Evolutionary conservation across 2,329 filamentous ascomycete genomes (phyloP).

Genomic region (Gliomastix tumulicola): DNA sequence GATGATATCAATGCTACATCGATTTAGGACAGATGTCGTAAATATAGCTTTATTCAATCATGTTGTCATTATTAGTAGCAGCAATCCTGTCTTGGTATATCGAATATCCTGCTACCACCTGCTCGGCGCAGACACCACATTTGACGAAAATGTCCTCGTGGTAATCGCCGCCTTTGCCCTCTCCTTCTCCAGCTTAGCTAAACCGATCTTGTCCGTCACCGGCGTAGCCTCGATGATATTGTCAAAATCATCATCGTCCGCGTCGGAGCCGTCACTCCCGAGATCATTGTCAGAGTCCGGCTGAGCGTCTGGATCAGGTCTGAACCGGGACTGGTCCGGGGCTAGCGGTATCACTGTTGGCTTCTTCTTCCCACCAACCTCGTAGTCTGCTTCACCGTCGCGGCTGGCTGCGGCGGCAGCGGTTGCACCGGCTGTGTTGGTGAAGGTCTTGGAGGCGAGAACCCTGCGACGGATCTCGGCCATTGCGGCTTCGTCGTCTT

Average conservation of each 20-base stretch:
- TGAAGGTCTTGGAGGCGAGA: constrained; percentile 85
- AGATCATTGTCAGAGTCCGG: constrained; percentile 63
- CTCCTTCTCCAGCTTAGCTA: constrained; percentile 50
- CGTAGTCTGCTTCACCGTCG: constrained; percentile 31
- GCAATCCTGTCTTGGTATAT: neutral
- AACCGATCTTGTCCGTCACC: constrained; percentile 76
- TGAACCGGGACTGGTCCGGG: constrained; percentile 24
- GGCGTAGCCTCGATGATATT: constrained; percentile 88
- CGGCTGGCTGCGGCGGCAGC: too few relatives aligned
- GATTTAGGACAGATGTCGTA: too few relatives aligned
- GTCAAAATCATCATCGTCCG: constrained; percentile 76
- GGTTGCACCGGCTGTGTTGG: constrained; percentile 38
- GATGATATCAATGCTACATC: too few relatives aligned
- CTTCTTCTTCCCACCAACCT: constrained; percentile 40
- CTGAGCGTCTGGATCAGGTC: constrained; percentile 63
- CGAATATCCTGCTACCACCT: constrained; percentile 31
- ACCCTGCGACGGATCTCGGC: constrained; percentile 84
- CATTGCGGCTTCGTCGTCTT: constrained; percentile 84
- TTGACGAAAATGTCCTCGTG: constrained; percentile 44
- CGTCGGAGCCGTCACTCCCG: constrained; percentile 39
- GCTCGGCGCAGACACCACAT: constrained; percentile 38
- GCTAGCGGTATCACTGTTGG: constrained; percentile 55
- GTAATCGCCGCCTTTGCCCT: constrained; percentile 38
- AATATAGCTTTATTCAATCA: neutral
- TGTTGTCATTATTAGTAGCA: constrained; percentile 5